These are phyloP conservation scores for Alternaria sp. DNA, from an alignment of 2,329 filamentous ascomycete species.

Conservation along the genomic window DNA sequence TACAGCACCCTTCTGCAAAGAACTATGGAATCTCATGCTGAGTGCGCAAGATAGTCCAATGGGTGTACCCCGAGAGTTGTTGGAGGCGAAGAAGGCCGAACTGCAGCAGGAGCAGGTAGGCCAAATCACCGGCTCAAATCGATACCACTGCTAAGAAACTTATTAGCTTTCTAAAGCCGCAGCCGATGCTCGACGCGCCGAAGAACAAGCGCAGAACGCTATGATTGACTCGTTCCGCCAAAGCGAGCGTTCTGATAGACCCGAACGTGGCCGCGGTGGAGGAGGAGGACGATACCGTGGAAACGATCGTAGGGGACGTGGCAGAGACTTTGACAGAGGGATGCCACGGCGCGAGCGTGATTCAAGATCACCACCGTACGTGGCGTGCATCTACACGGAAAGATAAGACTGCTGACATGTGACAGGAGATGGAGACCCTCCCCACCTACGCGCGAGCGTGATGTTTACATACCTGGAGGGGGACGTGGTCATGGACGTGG, in stretches of 20 bases:
- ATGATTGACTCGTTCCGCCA: slow-evolving; percentile 73
- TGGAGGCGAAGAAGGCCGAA: slow-evolving; percentile 96
- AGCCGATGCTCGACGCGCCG: slow-evolving; percentile 75
- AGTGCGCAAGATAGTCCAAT: slow-evolving; percentile 89
- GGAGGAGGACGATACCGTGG: slow-evolving; percentile 60
- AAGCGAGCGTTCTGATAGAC: slow-evolving; percentile 61
- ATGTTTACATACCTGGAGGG: slow-evolving; percentile 65
- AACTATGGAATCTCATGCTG: slow-evolving; percentile 89
- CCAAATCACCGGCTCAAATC: neutral
- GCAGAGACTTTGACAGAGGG: slow-evolving; percentile 58
- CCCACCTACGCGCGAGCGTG: slow-evolving; percentile 60
- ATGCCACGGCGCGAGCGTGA: slow-evolving; percentile 56
- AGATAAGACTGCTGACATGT: slow-evolving; percentile 27
- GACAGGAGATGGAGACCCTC: slow-evolving; percentile 58
- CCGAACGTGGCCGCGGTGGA: slow-evolving; percentile 57
- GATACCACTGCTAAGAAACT: slow-evolving; percentile 30
- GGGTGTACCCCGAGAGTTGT: slow-evolving; percentile 90
- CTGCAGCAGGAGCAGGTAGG: slow-evolving; percentile 91
- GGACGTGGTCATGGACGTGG: slow-evolving; percentile 49
- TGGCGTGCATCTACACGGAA: neutral
- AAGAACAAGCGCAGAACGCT: slow-evolving; percentile 70
- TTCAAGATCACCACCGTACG: slow-evolving; percentile 60
- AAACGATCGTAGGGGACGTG: slow-evolving; percentile 50
- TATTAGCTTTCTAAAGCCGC: slow-evolving; percentile 82
- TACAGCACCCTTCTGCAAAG: slow-evolving; percentile 86